Evolutionary conservation across 2,329 filamentous ascomycete species (phyloP), one percentile per base, ranked within the genome.

Genomic region (Scleromitrula shiraiana): DNA sequence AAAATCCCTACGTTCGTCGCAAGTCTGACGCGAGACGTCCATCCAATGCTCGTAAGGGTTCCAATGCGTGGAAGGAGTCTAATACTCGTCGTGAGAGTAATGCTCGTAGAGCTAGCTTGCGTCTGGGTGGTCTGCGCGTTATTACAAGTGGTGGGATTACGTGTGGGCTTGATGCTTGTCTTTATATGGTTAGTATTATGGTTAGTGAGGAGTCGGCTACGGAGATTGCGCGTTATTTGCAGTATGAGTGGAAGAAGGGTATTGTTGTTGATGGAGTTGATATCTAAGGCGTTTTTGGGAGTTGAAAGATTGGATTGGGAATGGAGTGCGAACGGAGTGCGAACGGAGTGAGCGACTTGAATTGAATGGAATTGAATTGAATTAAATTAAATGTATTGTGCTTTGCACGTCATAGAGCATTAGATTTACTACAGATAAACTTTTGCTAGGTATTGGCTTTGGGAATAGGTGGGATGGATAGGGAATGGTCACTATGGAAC

Each of bases 171-270:
- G 88, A 95, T 73, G 88, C 88, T 47, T 75, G 83, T 58, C 70
- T 94, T 70, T 93, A 95, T 71, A 75, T 95, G 64, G 82, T 94
- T 66, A 85, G 83, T 67, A 86, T 88, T 57, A 70, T 94, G 66
- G 86, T 91, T 41, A 85, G 82, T 52, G 80, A 88, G 62, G 85
- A 86, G 46, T 75, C 82, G 51, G 87, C 88, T 54, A 76, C 80
- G 50, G 85, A 91, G 69, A 82, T 87, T 56, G 83, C 85, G 62
- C 77, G 82, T 55, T 59, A 77, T 56, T 80, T 93, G 74, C 85
- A 91, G 71, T 86, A 90, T 74, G 80, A 76, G 62, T 95, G 88
- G 88, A 78, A 78, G 66, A 91, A 90, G 80, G 87, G 87, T 58
- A 74, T 86, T 65, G 86, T 89, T 58, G 83, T 91, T 59, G 85